Evolutionary conservation across 768 basidiomycete species (phyloP), one percentile per base, ranked within the genome.

Genomic region (Calocybe indica): DNA sequence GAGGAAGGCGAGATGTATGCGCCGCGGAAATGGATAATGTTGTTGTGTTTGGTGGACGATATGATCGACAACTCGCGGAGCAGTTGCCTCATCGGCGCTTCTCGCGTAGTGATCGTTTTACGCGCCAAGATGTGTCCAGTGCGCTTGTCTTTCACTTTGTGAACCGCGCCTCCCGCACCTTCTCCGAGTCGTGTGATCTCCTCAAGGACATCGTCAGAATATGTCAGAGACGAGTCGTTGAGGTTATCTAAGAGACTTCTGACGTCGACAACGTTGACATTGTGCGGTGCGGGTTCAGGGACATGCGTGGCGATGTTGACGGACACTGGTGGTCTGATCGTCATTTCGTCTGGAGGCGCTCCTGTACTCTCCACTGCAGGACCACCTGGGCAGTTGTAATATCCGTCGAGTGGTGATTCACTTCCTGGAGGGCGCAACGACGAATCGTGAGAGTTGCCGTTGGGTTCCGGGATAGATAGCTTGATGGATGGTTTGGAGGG

Each of bases 101-200:
- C 88, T 47, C 83, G 83, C 7, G 89, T 91, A 30, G 89, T 89
- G 61, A 95, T 92, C 7, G 91, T 88, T 74, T 99, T 99, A 59
- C 93, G 82, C 5, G 96, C 96, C 80, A 96, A 85, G 57, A 93
- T 77, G 62, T 73, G 71, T 32, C 80, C 81, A 1, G 82, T 89
- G 46, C 85, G 83, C 59, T 75, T 84, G 64, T 96, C 91, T 62
- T 73, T 80, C 40, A 97, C 94, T 67, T 92, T 93, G 64, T 95
- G 85, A 8, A 99, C 96, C 6, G 92, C 93, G 40, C 96, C 96
- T 40, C 94, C 93, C 47, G 93, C 92, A 37, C 96, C 96, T 60
- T 97, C 93, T 13, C 96, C 96, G 2, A 99, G 72, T 46, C 90
- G 80, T 10, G 70, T 64, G 7, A 92, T 53, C 54, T 89, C 87